Base-by-base conservation (phyloP, 164 flowering plant genomes). In the Vitis labrusca region DNA sequence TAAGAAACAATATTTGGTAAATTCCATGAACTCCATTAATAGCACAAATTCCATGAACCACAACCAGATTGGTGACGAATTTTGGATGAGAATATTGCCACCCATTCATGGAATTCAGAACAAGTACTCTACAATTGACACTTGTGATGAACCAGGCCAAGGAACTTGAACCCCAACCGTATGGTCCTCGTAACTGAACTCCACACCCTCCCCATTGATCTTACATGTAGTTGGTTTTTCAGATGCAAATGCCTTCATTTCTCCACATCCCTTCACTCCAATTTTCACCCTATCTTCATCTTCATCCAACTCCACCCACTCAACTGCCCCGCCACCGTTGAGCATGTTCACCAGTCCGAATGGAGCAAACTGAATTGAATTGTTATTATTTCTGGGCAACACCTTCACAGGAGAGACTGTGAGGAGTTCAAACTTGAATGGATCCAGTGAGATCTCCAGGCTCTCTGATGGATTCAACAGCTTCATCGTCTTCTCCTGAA, bases 271-370 rank as follows among this genome's bases (percentile, higher is more conserved):
- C 67, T 76, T 89, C 66, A 89, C 82, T 13, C 80, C 88, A 68
- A 88, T 64, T 30, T 52, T 71, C 30, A 84, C 88, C 64, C 14
- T 48, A 29, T 66, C 65, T 19, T 50, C 74, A 1, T 65, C 76
- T 8, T 78, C 76, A 15, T 74, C 61, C 17, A 69, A 58, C 17
- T 12, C 75, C 23, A 85, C 14, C 0, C 83, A 78, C 65, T 79
- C 82, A 37, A 91, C 71, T 11, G 92, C 90, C 0, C 94, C 97
- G 2, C 94, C 97, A 8, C 85, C 27, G 66, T 91, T 91, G 13
- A 91, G 86, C 97, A 91, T 91, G 75, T 89, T 91, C 63, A 81
- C 90, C 32, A 89, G 57, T 15, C 97, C 97, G 66, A 91, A 84
- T 3, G 91, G 87, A 52, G 92, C 97, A 71, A 91, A 88, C n/a